phyloP scores from a whole-genome alignment of 2,329 filamentous ascomycete genomes.

The Colletotrichum orchidophilum region DNA sequence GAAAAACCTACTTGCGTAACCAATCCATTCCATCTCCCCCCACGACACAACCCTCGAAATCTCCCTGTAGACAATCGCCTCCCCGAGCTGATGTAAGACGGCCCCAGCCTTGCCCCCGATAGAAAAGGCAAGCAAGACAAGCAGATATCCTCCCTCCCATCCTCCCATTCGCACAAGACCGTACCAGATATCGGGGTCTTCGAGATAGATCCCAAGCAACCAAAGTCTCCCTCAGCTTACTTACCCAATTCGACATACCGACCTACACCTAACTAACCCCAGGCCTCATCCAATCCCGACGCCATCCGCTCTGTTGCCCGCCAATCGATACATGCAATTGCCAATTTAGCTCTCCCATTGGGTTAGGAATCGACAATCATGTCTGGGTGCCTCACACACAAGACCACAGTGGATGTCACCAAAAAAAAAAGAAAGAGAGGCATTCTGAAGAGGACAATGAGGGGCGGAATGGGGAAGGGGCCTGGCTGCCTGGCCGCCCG shows the following conservation, averaged over 20 bases:
- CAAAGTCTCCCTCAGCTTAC: not conserved
- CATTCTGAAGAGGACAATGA: too few relatives aligned
- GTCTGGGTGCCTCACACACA: not conserved
- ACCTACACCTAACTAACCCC: not conserved
- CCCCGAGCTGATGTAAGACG: not conserved
- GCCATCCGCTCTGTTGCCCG: not conserved
- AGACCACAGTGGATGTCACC: not conserved
- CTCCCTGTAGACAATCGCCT: not conserved
- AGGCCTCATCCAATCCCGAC: not conserved
- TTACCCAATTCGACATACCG: not conserved
- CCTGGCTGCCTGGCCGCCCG: not conserved
- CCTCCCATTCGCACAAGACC: not conserved
- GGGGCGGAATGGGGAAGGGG: not conserved
- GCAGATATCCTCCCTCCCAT: not conserved
- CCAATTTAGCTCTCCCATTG: not conserved
- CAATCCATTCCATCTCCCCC: not conserved
- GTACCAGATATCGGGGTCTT: not conserved
- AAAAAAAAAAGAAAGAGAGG: not conserved
- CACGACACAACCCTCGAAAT: not conserved
- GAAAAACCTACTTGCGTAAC: not conserved
- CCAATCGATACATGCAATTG: not conserved
- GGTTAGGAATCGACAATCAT: not conserved
- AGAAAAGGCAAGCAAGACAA: not conserved
- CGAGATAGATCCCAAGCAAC: not conserved
- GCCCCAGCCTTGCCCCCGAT: not conserved